These are phyloP conservation scores for Punica granatum DNA, from an alignment of 345 rosid genomes.

Conservation along the genomic window DNA sequence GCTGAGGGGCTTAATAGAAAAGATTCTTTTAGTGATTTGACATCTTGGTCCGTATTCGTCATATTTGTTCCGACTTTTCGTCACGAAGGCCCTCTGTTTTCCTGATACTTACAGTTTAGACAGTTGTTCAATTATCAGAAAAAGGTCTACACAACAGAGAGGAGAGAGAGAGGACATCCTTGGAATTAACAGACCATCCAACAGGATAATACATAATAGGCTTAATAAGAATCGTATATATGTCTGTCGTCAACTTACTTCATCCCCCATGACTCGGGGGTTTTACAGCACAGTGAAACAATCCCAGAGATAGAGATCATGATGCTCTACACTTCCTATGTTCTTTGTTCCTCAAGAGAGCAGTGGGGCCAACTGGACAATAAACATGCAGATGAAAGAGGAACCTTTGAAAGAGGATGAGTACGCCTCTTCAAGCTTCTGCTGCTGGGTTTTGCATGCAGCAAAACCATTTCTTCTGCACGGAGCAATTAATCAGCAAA, in stretches of 20 bases:
- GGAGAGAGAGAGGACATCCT: not conserved
- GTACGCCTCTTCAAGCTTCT: slow-evolving; percentile 42
- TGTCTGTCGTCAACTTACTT: slow-evolving; percentile 12
- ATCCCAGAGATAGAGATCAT: not conserved
- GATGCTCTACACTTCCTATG: not conserved
- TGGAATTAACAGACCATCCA: slow-evolving; percentile 1
- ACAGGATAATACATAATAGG: slow-evolving; percentile 13
- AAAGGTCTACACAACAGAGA: not conserved
- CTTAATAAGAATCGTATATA: slow-evolving; percentile 31
- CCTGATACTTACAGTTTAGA: not conserved
- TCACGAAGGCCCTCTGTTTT: not conserved
- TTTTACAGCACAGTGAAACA: slow-evolving; percentile 33
- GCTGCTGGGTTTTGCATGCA: slow-evolving; percentile 62
- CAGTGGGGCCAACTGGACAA: slow-evolving; percentile 30
- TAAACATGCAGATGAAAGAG: slow-evolving; percentile 21
- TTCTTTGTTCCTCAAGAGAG: slow-evolving; percentile 11
- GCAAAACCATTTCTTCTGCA: slow-evolving; percentile 94
- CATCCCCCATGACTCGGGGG: slow-evolving; percentile 21
- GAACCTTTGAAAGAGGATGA: slow-evolving; percentile 22
- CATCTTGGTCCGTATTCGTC: not conserved
- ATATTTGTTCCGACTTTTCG: not conserved
- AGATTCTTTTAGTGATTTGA: not conserved
- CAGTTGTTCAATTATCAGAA: not conserved
- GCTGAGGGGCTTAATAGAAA: not conserved
- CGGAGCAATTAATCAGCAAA: slow-evolving; percentile 3